Base-by-base conservation (phyloP, 768 basidiomycete species). In the Naganishia vishniacii region DNA sequence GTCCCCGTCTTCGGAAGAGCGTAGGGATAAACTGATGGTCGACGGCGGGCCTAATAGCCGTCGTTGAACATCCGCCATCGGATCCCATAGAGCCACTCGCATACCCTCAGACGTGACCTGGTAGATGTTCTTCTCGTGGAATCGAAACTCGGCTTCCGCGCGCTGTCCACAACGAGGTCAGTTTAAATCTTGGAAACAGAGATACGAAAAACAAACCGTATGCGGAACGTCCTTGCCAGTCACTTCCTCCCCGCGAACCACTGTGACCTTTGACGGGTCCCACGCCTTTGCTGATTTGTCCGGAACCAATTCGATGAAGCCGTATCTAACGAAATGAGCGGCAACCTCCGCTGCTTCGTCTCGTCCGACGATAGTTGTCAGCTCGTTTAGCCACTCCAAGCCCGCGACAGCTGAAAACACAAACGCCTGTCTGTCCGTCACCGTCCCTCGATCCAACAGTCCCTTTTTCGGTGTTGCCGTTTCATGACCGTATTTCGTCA, bases 331-430 rank as follows among this genome's bases (percentile, higher is more conserved):
- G 71, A 98, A 97, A 75, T 98, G 95, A 4, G 93, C 95, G 2
- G 90, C 88, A 85, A 98, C 88, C 81, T 99, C 95, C 12, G 91
- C 90, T 0, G 91, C 93, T 77, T 98, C 95, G 73, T 99, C 95
- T 59, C 90, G 82, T 25, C 92, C 92, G 34, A 92, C 90, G 34
- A 93, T 90, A 0, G 93, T 95, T 0, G 95, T 91, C 71, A 91
- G 95, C 77, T 99, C 95, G 74, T 90, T 88, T 42, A 99, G 84
- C 95, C 95, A 99, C 78, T 98, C 93, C 61, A 97, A 81, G 0
- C 89, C 92, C 47, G 83, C 83, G 59, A 90, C 85, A 25, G 95
- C 92, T 29, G 85, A 80, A 75, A 99, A 97, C 71, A 89, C 89
- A 59, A 78, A 77, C 59, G 79, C 79, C 6, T 20, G 42, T 18